These are phyloP conservation scores for Ploettnerulaceae sp. DNA, from an alignment of 2,329 filamentous ascomycete genomes.

Conservation along the genomic window DNA sequence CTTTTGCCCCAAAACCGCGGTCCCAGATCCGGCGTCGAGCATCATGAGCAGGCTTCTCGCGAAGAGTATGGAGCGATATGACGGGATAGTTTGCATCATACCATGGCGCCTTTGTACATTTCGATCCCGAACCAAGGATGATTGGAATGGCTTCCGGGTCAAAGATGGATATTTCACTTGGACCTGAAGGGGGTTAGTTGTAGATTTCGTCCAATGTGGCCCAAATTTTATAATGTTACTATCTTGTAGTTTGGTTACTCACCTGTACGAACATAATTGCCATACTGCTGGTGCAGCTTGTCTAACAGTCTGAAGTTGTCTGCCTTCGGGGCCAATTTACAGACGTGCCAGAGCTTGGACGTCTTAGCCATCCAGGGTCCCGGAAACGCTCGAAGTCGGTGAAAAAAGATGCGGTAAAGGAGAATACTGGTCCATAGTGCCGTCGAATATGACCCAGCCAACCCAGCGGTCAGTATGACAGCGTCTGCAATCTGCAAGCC, in stretches of 20 bases:
- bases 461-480: conserved; percentile 1
- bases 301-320: conserved; percentile 18
- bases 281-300: conserved; percentile 21
- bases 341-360: conserved; percentile 22
- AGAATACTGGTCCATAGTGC: conserved; percentile 45
- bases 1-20: conserved; percentile 24
- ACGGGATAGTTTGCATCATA: conserved; percentile 23
- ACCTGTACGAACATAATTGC: conserved; percentile 26
- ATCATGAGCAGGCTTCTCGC: conserved; percentile 23
- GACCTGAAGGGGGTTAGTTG: too few species aligned
- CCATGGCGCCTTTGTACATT: conserved; percentile 23
- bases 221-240: too few species aligned
- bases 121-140: conserved; percentile 18
- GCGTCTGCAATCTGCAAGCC: conserved; percentile 1
- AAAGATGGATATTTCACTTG: conserved; percentile 20
- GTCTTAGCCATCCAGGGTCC: conserved; percentile 25
- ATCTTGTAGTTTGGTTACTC: too few species aligned
- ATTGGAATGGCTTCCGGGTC: conserved; percentile 20
- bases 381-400: conserved; percentile 30
- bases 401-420: conserved; percentile 48
- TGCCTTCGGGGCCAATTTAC: conserved; percentile 4
- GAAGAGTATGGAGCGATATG: conserved; percentile 15
- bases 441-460: conserved; percentile 8
- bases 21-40: conserved; percentile 26
- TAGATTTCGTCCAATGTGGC: too few species aligned